Conservation (phyloP, 371 early-diverging fungal genomes). For the Nematocida parisii region DNA sequence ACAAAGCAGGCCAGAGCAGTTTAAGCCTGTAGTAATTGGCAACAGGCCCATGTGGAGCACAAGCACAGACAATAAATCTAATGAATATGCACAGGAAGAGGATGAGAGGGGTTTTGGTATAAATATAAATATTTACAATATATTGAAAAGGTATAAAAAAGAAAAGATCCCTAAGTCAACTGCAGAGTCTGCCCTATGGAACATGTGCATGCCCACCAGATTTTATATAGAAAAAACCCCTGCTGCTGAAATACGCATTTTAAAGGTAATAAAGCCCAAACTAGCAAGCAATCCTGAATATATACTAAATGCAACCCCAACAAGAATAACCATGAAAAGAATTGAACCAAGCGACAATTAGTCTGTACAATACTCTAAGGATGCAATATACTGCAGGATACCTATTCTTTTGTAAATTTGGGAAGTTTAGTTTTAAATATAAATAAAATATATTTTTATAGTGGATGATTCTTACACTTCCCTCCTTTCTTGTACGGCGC, state of each 20-base stretch:
- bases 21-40: not conserved
- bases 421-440: not conserved
- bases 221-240: slow-evolving; percentile 10
- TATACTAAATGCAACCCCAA: not conserved
- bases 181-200: not conserved
- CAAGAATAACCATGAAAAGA: not conserved
- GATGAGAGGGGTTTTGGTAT: not conserved
- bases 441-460: slow-evolving; percentile 25
- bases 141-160: not conserved
- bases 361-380: no score
- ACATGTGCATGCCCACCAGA: slow-evolving; percentile 23
- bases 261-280: not conserved
- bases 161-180: not conserved
- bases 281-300: not conserved
- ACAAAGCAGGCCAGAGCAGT: not conserved
- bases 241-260: not conserved
- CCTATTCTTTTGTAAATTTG: no score
- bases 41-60: not conserved
- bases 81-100: not conserved
- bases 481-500: slow-evolving; percentile 32
- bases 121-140: not conserved
- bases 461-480: slow-evolving; percentile 17
- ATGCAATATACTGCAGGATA: no score
- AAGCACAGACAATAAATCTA: not conserved
- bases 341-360: not conserved